Evolutionary conservation across 441 rosid genomes (phyloP).

Genomic region (Arabidopsis lyrata): DNA sequence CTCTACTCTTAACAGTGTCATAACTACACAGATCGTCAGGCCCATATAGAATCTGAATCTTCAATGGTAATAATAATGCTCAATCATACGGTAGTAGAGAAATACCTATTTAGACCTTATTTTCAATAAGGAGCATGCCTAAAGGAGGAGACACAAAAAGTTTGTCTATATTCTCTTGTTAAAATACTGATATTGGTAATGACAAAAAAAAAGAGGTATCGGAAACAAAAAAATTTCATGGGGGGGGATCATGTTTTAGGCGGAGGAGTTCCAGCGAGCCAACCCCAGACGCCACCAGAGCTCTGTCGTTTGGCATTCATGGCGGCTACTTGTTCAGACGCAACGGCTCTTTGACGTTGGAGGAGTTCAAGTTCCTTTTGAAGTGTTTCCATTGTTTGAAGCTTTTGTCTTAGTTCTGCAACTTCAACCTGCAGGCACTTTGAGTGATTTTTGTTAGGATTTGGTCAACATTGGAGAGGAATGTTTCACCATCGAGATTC

Average conservation of each 20-base stretch:
- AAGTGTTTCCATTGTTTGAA: conserved; percentile 81
- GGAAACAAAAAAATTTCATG: conserved; percentile 7
- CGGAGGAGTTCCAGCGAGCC: conserved; percentile 87
- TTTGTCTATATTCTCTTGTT: not conserved
- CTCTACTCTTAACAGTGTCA: not conserved
- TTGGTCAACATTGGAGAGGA: not conserved
- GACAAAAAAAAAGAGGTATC: not conserved
- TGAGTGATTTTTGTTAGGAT: conserved; percentile 2
- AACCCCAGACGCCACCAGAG: conserved; percentile 94
- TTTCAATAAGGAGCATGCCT: conserved; percentile 8
- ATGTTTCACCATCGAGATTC: conserved; percentile 2
- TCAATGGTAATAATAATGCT: not conserved
- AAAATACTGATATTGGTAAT: conserved; percentile 8
- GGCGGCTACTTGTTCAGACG: conserved; percentile 86
- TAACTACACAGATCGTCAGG: not conserved
- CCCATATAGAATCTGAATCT: not conserved
- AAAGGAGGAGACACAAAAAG: not conserved
- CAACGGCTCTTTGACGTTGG: conserved; percentile 84
- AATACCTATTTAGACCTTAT: conserved; percentile 8
- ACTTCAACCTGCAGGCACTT: conserved; percentile 78
- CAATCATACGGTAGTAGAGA: not conserved
- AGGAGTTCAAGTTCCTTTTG: conserved; percentile 90
- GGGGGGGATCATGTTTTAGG: conserved; percentile 46
- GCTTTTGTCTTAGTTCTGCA: conserved; percentile 92
- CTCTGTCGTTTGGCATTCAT: conserved; percentile 71